phyloP scores from a whole-genome alignment of 2,329 filamentous ascomycete genomes.

The Beauveria sp. region DNA sequence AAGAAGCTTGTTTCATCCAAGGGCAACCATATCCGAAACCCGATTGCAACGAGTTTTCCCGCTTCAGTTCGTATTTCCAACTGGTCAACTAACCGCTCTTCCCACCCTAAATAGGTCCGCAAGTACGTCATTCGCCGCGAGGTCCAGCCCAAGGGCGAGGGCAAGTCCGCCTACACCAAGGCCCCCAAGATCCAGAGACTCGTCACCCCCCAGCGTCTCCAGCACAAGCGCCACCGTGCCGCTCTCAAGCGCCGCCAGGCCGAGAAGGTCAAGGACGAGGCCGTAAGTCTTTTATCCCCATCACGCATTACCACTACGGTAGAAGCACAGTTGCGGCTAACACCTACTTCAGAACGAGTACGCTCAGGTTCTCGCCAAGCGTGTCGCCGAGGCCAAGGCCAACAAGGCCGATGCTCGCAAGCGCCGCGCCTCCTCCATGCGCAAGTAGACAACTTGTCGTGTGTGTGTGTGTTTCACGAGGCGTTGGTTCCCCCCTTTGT shows the following conservation, averaged over 20 bases:
- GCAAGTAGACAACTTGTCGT: conserved; percentile 56
- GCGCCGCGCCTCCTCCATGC: conserved; percentile 92
- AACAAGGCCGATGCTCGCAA: conserved; percentile 91
- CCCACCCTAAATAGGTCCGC: conserved; percentile 60
- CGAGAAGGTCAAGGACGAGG: conserved; percentile 98
- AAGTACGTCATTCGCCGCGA: conserved; percentile 99
- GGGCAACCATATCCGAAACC: not conserved
- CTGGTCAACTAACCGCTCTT: not conserved
- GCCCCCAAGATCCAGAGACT: conserved; percentile 99
- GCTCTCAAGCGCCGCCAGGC: conserved; percentile 97
- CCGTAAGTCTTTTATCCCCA: conserved; percentile 54
- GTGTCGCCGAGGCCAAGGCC: conserved; percentile 91
- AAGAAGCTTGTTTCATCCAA: conserved; percentile 10
- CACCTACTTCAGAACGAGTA: conserved; percentile 77
- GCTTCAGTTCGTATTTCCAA: not conserved
- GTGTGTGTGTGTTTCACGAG: conserved; percentile 22
- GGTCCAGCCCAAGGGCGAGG: conserved; percentile 93
- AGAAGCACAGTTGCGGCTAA: conserved; percentile 3
- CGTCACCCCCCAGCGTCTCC: conserved; percentile 97
- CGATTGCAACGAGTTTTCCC: not conserved
- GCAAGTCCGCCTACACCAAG: conserved; percentile 98
- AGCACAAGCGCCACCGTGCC: conserved; percentile 98
- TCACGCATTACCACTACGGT: not conserved
- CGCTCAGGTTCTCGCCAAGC: conserved; percentile 90
- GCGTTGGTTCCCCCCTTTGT: conserved; percentile 12